Base-by-base conservation (phyloP, 169 alveolate genomes). In the Plasmodium chabaudi region DNA sequence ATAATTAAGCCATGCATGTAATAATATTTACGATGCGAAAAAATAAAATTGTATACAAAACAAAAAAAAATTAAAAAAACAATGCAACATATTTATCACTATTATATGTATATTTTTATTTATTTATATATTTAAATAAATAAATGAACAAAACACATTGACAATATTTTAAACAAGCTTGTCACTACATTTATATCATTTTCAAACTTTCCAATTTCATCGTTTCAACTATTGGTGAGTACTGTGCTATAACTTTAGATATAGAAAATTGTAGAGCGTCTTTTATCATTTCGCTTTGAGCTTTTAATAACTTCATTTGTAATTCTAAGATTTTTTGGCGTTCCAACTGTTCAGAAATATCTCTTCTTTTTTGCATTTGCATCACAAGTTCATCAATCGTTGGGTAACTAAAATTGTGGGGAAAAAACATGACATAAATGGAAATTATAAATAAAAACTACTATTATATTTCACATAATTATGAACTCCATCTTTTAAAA, bases 351-450 rank as follows among this genome's bases (percentile, higher is more conserved):
- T 93, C 96, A n/a, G 96, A 82, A 49, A 90, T 94, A 51, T 93
- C 96, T 55, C 96, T 64, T 70, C 72, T 93, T 91, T 92, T 93
- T 57, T 93, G 95, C 96, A 93, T 93, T 71, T 93, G 93, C 96
- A 93, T 93, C 57, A 93, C 96, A 47, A 84, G 92, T 61, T 93
- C 96, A 60, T 93, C 96, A 60, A 93, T 92, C 2, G 96, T 93
- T 7, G 96, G 96, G 87, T 93, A 93, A 10, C 94, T 84, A 47
- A 39, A 21, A 72, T 86, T 55, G 15, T 21, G 15, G 10, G 44
- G 19, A 47, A 17, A 68, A 46, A 17, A 47, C 10, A 68, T 15
- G 15, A 7, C 19, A 21, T 42, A 70, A 51, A 6, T 9, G 6
- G 5, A 15, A 57, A 57, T 9, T 51, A 51, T 51, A 51, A 51